These are phyloP conservation scores for Ascomycota sp. DNA, from an alignment of 2,329 filamentous ascomycete species.

Conservation along the genomic window DNA sequence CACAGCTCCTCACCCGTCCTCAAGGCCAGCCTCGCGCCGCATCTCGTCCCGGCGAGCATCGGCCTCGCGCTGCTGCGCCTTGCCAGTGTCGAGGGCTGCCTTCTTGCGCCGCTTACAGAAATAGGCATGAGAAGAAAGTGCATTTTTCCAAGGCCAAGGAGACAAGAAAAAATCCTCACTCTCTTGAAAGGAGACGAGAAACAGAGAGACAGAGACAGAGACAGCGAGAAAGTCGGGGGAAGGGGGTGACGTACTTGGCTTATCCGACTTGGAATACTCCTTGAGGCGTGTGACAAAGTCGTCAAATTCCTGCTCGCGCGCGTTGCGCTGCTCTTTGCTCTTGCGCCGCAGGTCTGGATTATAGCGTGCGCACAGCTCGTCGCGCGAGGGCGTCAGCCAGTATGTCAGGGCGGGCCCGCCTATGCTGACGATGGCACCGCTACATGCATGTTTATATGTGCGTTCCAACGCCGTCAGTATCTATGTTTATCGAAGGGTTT, in stretches of 20 bases:
- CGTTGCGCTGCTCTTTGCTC: conserved; percentile 58
- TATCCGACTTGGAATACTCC: conserved; percentile 76
- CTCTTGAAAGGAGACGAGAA: neutral
- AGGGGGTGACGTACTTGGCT: conserved; percentile 48
- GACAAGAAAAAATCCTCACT: no score
- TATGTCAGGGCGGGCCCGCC: conserved; percentile 72
- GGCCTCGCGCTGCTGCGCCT: conserved; percentile 19
- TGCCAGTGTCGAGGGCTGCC: conserved; percentile 13
- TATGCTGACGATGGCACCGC: conserved; percentile 50
- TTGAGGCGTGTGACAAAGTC: conserved; percentile 70
- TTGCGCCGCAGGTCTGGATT: conserved; percentile 86
- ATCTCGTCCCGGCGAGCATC: conserved; percentile 25
- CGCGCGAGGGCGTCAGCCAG: conserved; percentile 66
- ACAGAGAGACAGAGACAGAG: no score
- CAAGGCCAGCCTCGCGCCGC: conserved; percentile 25
- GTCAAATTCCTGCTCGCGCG: conserved; percentile 70
- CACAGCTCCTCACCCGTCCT: no score
- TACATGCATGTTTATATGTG: no score
- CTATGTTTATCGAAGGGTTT: no score
- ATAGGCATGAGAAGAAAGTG: no score
- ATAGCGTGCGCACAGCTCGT: conserved; percentile 81
- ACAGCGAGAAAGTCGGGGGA: no score
- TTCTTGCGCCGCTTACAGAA: conserved; percentile 19
- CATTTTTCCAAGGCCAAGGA: no score
- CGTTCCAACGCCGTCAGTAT: no score